Evolutionary conservation across 1,139 yeast genomes (phyloP), one percentile per base, ranked within the genome.

Genomic region (Kurtzmaniella quercitrusa): DNA sequence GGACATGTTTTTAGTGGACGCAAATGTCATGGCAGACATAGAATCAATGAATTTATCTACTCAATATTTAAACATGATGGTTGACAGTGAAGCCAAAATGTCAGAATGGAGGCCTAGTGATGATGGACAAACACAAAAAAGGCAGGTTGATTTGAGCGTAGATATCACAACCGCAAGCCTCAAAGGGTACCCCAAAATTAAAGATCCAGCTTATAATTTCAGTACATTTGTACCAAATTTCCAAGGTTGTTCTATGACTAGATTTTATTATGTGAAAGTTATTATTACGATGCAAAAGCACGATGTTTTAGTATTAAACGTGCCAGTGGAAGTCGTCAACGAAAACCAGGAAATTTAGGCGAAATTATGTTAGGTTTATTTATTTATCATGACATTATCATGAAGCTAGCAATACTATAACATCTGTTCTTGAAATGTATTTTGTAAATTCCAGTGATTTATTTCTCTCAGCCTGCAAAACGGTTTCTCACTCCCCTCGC

Each of bases 141-240:
- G 9, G 14, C 9, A 19, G 17, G 26, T 20, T 4, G n/a, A 34
- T 19, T 19, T 34, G 16, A 18, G 20, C 5, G 22, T 34, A 12
- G 37, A 34, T 12, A 9, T 34, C 3, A 34, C 37, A 2, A 19
- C 37, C 4, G 26, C 37, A n/a, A 14, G 7, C 19, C 16, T 34
- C 11, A 34, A 34, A 16, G 37, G 37, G 14, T n/a, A 19, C 5
- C 6, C 26, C 2, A 19, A 18, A 12, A 34, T n/a, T 12, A 8
- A n/a, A n/a, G 28, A 14, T 6, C 43, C 43, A 22, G 47, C 53
- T 5, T 52, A 50, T 19, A 55, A 54, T 39, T 40, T 44, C 21
- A 45, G 50, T 33, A 50, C 55, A 26, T 45, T 60, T 20, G 61
- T 59, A 22, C 64, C 65, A 6, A 49, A 50, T 21, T 60, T 59